Base-by-base conservation (phyloP, 2,329 filamentous ascomycete genomes). In the Graphiopsis chlorocephala region DNA sequence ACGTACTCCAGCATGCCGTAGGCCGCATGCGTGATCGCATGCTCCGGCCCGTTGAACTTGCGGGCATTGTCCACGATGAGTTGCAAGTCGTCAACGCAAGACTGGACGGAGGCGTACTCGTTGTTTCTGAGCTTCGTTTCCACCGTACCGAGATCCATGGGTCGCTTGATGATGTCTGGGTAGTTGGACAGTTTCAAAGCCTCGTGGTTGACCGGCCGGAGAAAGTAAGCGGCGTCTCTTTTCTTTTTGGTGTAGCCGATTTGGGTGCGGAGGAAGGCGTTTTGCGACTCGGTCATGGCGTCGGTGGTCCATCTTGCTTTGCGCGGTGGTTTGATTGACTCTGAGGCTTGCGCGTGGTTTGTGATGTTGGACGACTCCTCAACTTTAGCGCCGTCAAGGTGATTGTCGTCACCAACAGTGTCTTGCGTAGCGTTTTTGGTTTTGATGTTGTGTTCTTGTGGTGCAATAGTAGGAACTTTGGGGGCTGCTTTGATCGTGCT, bases 191-290 rank as follows among this genome's bases (percentile, higher is more conserved):
- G 91, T 28, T 81, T 82, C 42, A 96, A 85, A 77, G 90, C 91
- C 26, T 93, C 80, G 47, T 84, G 86, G 74, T 91, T 85, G 7
- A 98, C 95, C 0, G 95, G 89, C 47, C 88, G 84, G 68, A 87
- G 84, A 80, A 97, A 98, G 62, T 89, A 85, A 8, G 80, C 79
- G 1, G 94, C 91, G 66, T 88, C 86, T 75, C 93, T 92, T 55
- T 92, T 93, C 78, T 96, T 95, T 80, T 96, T 96, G 63, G 94
- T 83, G 60, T 89, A 88, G 33, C 87, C 89, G 58, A 94, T 80
- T 31, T 88, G 83, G 67, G 87, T 86, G 35, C 88, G 79, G 48
- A 91, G 82, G 69, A 87, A 88, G 61, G 85, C 86, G 64, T 82
- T 82, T 70, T 90, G 86, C 62, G 83, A 82, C 0, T 79, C 71